Evolutionary conservation across 2,329 filamentous ascomycete genomes (phyloP).

Genomic region (Aspergillus sp.): DNA sequence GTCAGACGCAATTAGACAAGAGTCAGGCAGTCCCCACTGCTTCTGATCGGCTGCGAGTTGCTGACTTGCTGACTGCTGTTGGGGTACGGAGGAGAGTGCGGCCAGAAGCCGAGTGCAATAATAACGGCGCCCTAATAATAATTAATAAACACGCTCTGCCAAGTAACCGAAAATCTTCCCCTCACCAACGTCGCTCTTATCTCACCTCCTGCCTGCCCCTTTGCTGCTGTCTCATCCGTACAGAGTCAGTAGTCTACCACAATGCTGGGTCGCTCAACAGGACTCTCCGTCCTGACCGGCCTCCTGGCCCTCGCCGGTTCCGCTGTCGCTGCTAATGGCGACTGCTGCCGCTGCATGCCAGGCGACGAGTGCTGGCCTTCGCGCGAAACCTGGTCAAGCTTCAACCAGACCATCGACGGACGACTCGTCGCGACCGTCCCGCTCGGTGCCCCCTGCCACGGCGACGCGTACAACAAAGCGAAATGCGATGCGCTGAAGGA

Average conservation of each 20-base stretch:
- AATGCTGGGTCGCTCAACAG: not conserved
- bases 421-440: slow-evolving; percentile 55
- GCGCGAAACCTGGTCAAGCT: slow-evolving; percentile 44
- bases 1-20: too few species aligned
- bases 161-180: too few species aligned
- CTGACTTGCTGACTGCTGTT: too few species aligned
- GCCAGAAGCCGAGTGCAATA: too few species aligned
- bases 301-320: not conserved
- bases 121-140: too few species aligned
- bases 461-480: slow-evolving; percentile 45
- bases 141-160: too few species aligned
- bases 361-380: slow-evolving; percentile 58
- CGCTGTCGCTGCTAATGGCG: not conserved
- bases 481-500: slow-evolving; percentile 45
- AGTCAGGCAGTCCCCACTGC: too few species aligned
- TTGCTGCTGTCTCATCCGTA: not conserved
- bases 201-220: not conserved
- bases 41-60: too few species aligned
- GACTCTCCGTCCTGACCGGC: not conserved
- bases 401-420: slow-evolving; percentile 55
- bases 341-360: slow-evolving; percentile 51
- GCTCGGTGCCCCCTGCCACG: slow-evolving; percentile 55
- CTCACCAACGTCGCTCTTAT: too few species aligned
- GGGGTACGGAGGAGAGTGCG: too few species aligned
- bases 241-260: too few species aligned